Evolutionary conservation across 2,329 filamentous ascomycete species (phyloP), one percentile per base, ranked within the genome.

Genomic region (Hypoxylon rubiginosum): DNA sequence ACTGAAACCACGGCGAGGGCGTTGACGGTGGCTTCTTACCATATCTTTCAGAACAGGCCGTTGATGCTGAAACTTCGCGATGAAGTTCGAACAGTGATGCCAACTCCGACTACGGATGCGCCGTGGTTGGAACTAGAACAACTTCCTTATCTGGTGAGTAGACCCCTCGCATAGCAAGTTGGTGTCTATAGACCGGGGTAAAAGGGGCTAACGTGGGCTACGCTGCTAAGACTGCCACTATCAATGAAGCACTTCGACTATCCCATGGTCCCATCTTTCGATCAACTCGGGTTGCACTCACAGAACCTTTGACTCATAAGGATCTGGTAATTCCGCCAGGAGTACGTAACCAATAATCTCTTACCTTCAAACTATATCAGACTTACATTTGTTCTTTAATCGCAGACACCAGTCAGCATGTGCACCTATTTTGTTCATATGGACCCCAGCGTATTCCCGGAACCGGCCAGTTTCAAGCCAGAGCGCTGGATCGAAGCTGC

Each of bases 401-500:
- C 15, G 24, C 34, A 58, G 55, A 63, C 54, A 21, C 53, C 54
- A 30, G 34, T 63, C 30, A 36, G 41, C 26, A 46, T 26, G 28
- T 36, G 45, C 21, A 19, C 26, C 9, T 43, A 50, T 39, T 49
- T 58, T 30, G 36, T 59, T 15, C 49, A 52, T 19, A 55, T 34
- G 34, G 45, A 64, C 34, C 43, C 39, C 8, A 32, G 30, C 19
- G 34, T 60, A 17, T 64, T 58, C 39, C 56, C 54, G 1, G 49
- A 64, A 26, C 55, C 61, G 34, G 15, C 21, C n/a, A 45, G 13
- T 13, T 64, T 52, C 39, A 34, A 41, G 28, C 61, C 61, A 28
- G 55, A 64, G 41, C 55, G 55, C 11, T 64, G 61, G 61, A 48
- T 58, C 36, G 46, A 64, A 48, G 45, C 59, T 11, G 46, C 50